Evolutionary conservation across 2,329 filamentous ascomycete species (phyloP).

Genomic region (Arthroderma sp.): DNA sequence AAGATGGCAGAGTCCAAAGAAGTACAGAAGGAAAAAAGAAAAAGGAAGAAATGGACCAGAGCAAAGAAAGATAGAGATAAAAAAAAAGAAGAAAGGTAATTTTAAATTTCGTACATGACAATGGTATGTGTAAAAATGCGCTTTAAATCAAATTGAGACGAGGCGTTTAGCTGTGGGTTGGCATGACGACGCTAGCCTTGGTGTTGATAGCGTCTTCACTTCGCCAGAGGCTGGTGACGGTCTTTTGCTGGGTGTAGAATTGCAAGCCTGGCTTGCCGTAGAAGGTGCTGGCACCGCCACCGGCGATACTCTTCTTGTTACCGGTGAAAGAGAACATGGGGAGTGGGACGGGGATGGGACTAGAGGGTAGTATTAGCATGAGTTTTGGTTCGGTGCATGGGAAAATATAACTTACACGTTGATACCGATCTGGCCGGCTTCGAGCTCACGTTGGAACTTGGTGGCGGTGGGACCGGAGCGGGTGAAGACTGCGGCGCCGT

Average conservation of each 20-base stretch:
- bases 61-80: too few species aligned
- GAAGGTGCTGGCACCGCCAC: conserved; percentile 84
- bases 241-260: conserved; percentile 97
- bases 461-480: conserved; percentile 47
- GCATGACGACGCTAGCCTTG: conserved; percentile 84
- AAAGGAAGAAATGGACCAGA: too few species aligned
- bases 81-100: too few species aligned
- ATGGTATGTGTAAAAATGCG: too few species aligned
- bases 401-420: conserved; percentile 35
- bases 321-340: conserved; percentile 54
- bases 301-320: conserved; percentile 81
- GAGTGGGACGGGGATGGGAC: conserved; percentile 47
- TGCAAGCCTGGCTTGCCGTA: conserved; percentile 85
- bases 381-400: neutral
- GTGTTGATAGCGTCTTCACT: conserved; percentile 70
- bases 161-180: conserved; percentile 38
- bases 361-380: conserved; percentile 1
- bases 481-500: conserved; percentile 55
- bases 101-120: too few species aligned
- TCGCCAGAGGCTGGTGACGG: conserved; percentile 85
- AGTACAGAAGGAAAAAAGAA: too few species aligned
- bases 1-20: too few species aligned
- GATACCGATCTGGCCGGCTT: conserved; percentile 54
- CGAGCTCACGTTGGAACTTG: conserved; percentile 51
- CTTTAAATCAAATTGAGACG: too few species aligned